Base-by-base conservation (phyloP, 2,329 filamentous ascomycete genomes). In the Colletotrichum sp. region DNA sequence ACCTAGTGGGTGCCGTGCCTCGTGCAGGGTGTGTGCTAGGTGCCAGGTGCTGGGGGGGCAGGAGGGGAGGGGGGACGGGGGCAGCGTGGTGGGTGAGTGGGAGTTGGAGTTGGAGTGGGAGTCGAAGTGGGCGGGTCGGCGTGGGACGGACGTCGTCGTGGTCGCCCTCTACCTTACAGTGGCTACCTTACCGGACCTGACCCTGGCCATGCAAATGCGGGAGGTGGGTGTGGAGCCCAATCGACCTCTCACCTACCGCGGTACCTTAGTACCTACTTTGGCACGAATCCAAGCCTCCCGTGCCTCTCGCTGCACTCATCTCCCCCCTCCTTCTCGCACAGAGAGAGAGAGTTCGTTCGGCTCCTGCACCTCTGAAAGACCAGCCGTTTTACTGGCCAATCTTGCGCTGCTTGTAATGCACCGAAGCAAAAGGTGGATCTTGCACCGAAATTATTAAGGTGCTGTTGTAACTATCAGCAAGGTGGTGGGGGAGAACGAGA, bases 381-480 rank as follows among this genome's bases (percentile, higher is more conserved):
- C 55, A 65, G 38, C 59, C 66, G 62, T 66, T 48, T 61, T 61
- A 64, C 69, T 71, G 74, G 75, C 43, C 68, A 62, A 69, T 64
- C 65, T 58, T 63, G 64, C 66, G 38, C 43, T 66, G 55, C 32
- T 55, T 70, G 36, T 38, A 62, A 69, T 71, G 43, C 59, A 59
- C 65, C 72, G 71, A 77, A 73, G 65, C 71, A 38, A 74, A 63
- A 14, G 61, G 68, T 74, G 73, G 73, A 76, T 73, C 73, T 76
- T 36, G 72, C 77, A 73, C 65, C 69, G 71, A 76, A 74, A 76
- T 76, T 64, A 74, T 74, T 48, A 34, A 65, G 24, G 43, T 64
- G 28, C 69, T 58, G 55, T 61, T 48, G 21, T 71, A 70, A 64
- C 48, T 70, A 69, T 69, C 67, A 63, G 30, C 34, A 24, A 63